phyloP scores from a whole-genome alignment of 2,329 filamentous ascomycete species.

The Neoarthrinium moseri region DNA sequence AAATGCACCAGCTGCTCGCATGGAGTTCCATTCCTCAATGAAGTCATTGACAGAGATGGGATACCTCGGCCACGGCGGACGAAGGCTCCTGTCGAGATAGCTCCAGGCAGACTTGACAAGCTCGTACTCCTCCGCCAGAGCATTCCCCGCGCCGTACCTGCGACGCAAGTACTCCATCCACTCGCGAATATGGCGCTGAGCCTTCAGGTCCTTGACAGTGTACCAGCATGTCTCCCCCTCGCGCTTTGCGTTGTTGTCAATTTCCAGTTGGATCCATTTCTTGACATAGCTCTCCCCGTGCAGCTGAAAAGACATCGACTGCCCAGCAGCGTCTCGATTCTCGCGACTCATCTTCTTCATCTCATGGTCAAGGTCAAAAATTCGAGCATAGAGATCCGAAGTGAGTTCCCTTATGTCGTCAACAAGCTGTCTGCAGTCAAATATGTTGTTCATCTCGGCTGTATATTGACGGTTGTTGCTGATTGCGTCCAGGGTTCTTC shows the following conservation, averaged over 20 bases:
- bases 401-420: slow-evolving; percentile 20
- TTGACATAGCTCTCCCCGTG: slow-evolving; percentile 18
- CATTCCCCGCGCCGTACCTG: slow-evolving; percentile 14
- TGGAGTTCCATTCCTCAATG: slow-evolving; percentile 16
- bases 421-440: slow-evolving; percentile 16
- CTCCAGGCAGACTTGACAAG: slow-evolving; percentile 25
- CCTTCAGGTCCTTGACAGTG: slow-evolving; percentile 18
- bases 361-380: slow-evolving; percentile 23
- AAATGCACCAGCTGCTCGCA: slow-evolving; percentile 15
- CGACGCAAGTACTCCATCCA: slow-evolving; percentile 20
- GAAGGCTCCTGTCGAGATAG: slow-evolving; percentile 24
- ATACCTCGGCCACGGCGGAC: slow-evolving; percentile 15
- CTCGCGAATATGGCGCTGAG: slow-evolving; percentile 16
- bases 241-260: slow-evolving; percentile 10
- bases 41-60: slow-evolving; percentile 18
- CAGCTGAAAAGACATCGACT: slow-evolving; percentile 13
- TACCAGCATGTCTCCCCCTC: slow-evolving; percentile 22
- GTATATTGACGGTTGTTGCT: slow-evolving; percentile 14
- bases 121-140: slow-evolving; percentile 19
- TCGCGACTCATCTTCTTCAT: slow-evolving; percentile 17
- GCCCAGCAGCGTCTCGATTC: slow-evolving; percentile 9
- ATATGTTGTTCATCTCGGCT: not conserved
- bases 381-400: slow-evolving; percentile 16
- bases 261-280: slow-evolving; percentile 20
- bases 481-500: slow-evolving; percentile 26